Percentiles rank a stretch among this genome's conserved stretches.
Conservation (phyloP, 2,329 filamentous ascomycete species). For the Ophiostoma sp. region DNA sequence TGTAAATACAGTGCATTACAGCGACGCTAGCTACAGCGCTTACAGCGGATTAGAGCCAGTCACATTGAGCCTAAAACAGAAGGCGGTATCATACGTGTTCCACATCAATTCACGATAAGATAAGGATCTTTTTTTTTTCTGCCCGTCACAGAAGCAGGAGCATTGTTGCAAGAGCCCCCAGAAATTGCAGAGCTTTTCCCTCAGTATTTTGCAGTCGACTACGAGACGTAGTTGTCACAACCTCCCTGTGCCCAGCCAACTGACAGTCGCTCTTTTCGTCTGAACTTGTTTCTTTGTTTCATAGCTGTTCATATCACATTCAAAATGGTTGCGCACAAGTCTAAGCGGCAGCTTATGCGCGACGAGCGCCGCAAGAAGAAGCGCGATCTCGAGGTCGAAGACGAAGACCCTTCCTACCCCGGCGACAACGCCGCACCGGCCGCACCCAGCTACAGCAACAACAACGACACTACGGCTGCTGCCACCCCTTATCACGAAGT, state of each 20-base stretch:
- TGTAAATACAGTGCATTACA: background rate
- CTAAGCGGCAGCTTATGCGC: conserved; percentile 35
- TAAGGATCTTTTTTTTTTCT: conserved; percentile 24
- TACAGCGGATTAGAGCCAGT: too few species aligned
- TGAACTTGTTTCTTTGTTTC: background rate
- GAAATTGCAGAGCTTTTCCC: conserved; percentile 4
- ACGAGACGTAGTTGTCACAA: background rate
- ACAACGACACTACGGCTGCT: background rate
- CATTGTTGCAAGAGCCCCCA: background rate
- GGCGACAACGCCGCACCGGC: conserved; percentile 5
- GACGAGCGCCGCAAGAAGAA: conserved; percentile 38
- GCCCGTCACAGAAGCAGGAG: background rate
- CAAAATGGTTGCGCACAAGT: conserved; percentile 35
- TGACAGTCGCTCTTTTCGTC: background rate
- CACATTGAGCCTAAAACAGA: background rate
- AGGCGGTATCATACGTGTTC: conserved; percentile 17
- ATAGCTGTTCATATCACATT: background rate
- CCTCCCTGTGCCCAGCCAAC: background rate
- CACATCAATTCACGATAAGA: conserved; percentile 16
- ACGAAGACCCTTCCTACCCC: conserved; percentile 20
- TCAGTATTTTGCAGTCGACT: background rate
- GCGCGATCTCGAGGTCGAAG: conserved; percentile 30
- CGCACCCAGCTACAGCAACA: background rate
- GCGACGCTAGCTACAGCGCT: background rate
- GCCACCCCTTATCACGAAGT: background rate